These are phyloP conservation scores for Clitocybe nebularis DNA, from an alignment of 1,284 basidiomycete species.

Conservation along the genomic window DNA sequence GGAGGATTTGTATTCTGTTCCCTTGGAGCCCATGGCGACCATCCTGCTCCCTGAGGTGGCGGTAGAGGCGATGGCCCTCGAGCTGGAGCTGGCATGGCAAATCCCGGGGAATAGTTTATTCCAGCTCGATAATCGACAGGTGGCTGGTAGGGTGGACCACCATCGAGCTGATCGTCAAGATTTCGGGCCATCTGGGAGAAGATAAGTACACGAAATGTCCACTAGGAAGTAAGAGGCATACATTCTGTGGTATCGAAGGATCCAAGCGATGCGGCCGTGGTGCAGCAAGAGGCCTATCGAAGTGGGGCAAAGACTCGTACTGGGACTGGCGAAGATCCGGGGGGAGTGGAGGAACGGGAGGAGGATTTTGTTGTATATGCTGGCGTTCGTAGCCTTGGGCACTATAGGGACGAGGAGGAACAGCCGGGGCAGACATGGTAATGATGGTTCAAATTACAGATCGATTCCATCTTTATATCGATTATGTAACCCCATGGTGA, in stretches of 20 bases:
- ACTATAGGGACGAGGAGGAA: conserved; percentile 21
- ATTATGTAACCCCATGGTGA: too few relatives aligned
- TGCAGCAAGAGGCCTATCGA: conserved; percentile 57
- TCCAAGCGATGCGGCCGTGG: conserved; percentile 66
- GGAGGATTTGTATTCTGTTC: conserved; percentile 8
- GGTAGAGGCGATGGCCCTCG: conserved; percentile 19
- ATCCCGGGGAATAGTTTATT: conserved; percentile 25
- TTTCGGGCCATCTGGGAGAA: conserved; percentile 58
- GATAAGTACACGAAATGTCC: conserved; percentile 9
- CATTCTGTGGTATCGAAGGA: conserved; percentile 60
- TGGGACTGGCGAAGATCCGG: conserved; percentile 12
- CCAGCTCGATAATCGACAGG: conserved; percentile 17
- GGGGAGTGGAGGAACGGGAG: conserved; percentile 23
- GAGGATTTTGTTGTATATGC: conserved; percentile 8
- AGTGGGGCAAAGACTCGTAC: conserved; percentile 41
- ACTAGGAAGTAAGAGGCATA: conserved; percentile 29
- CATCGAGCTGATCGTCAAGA: conserved; percentile 45
- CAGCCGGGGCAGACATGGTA: conserved; percentile 20
- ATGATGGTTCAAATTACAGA: too few relatives aligned
- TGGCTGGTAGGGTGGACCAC: conserved; percentile 20
- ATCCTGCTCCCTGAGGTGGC: conserved; percentile 22
- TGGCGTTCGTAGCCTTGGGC: conserved; percentile 14
- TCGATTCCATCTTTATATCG: too few relatives aligned
- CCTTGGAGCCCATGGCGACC: conserved; percentile 27
- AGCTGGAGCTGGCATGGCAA: conserved; percentile 16